phyloP scores from a whole-genome alignment of 169 alveolate genomes.

The Eimeria necatrix region DNA sequence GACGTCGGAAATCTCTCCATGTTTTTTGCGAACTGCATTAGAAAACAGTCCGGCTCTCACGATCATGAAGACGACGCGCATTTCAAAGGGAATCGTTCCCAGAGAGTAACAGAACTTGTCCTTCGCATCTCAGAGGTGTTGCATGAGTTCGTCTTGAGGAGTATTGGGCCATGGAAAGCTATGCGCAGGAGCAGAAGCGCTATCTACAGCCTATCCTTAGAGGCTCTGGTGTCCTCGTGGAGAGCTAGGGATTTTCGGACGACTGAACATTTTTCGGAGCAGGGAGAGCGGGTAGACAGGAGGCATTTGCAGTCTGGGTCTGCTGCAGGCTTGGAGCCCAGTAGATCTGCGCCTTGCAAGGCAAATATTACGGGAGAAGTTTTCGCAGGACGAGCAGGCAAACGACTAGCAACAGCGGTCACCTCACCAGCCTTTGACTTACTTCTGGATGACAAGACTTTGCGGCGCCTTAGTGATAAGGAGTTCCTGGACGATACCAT shows the following conservation, averaged over 20 bases:
- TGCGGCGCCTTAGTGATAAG: slow-evolving; percentile 72
- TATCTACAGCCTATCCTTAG: not conserved
- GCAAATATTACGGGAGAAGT: not conserved
- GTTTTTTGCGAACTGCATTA: slow-evolving; percentile 2
- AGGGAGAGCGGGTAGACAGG: not conserved
- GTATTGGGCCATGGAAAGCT: slow-evolving; percentile 51
- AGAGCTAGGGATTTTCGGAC: slow-evolving; percentile 19
- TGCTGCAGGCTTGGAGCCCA: not conserved
- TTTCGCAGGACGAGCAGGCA: not conserved
- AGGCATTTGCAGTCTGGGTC: not conserved
- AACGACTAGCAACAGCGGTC: slow-evolving; percentile 4
- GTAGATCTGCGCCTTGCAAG: not conserved
- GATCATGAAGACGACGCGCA: not conserved
- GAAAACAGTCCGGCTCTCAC: too few relatives aligned
- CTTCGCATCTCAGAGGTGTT: slow-evolving; percentile 12
- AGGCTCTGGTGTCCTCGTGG: slow-evolving; percentile 12
- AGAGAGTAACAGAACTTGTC: not conserved
- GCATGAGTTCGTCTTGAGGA: not conserved
- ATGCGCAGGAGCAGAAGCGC: slow-evolving; percentile 2
- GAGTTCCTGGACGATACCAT: slow-evolving; percentile 77
- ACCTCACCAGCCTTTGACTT: slow-evolving; percentile 62
- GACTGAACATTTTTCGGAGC: not conserved
- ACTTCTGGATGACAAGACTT: slow-evolving; percentile 62
- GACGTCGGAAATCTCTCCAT: not conserved
- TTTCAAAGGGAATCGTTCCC: not conserved